Conservation (phyloP, 257 asterid species). For the Ilex aquifolium region DNA sequence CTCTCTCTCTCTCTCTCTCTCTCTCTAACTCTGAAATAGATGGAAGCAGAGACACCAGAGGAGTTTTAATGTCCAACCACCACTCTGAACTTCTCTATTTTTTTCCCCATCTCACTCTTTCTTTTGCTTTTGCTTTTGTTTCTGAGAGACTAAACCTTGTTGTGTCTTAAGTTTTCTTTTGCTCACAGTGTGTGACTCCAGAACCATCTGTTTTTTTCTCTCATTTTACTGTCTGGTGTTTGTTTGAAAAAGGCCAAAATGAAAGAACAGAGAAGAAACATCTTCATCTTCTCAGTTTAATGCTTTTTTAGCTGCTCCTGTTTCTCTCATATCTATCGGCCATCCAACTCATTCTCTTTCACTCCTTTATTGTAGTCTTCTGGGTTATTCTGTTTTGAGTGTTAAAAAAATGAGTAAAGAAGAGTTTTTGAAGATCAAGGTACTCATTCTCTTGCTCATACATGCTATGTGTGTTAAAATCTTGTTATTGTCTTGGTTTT, state of each 20-base stretch:
- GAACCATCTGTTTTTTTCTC: not conserved
- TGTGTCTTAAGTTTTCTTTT: no score
- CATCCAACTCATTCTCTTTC: not conserved
- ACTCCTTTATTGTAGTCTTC: no score
- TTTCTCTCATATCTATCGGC: not conserved
- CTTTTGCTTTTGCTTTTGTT: not conserved
- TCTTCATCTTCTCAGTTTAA: not conserved
- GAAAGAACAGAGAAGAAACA: not conserved
- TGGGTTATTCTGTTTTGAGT: not conserved
- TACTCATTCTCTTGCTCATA: not conserved
- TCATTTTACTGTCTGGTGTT: not conserved
- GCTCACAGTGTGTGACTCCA: not conserved
- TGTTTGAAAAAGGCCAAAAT: not conserved
- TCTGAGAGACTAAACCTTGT: no score
- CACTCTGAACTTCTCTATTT: not conserved
- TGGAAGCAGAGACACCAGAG: not conserved
- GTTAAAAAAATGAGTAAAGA: not conserved
- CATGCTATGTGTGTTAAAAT: no score
- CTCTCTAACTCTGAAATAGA: not conserved
- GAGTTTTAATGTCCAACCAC: not conserved
- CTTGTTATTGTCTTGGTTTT: no score
- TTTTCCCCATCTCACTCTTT: not conserved
- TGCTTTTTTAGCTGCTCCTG: not conserved
- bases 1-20: not conserved
- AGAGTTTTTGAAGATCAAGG: constrained; percentile 1